A percentile compares a stretch with the other conserved stretches of the same genome.
Evolutionary conservation across 2,329 filamentous ascomycete species (phyloP).

Genomic region (Cytospora piceae): DNA sequence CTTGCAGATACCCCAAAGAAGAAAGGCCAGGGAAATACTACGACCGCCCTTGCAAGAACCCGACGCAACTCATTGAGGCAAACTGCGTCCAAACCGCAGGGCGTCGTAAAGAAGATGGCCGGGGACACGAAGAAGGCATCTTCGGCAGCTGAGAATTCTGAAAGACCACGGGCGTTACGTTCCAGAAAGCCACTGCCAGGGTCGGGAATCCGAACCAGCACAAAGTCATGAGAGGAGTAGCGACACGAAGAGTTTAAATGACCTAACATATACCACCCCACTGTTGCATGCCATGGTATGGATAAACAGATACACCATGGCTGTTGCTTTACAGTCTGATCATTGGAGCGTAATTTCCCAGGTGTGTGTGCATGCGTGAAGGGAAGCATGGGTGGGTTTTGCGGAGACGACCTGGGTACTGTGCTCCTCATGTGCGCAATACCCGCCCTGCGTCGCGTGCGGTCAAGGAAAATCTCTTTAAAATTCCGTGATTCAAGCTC

Average conservation of each 20-base stretch:
- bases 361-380: background rate
- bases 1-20: background rate
- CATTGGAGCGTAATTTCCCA: background rate
- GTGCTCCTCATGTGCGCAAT: background rate
- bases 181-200: background rate
- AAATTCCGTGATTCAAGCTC: background rate
- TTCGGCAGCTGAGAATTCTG: background rate
- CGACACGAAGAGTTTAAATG: background rate
- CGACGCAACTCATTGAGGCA: background rate
- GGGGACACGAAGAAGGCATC: background rate
- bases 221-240: background rate
- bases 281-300: background rate
- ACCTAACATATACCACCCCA: background rate
- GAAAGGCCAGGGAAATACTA: background rate
- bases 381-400: background rate
- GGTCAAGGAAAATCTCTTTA: background rate
- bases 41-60: background rate
- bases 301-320: background rate
- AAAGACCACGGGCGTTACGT: background rate
- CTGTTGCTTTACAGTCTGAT: background rate
- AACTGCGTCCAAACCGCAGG: background rate
- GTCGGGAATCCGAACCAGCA: background rate
- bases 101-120: background rate
- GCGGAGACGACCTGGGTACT: background rate
- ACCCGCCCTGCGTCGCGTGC: background rate